These are phyloP conservation scores for Pseudonectria foliicola DNA, from an alignment of 2,329 filamentous ascomycete genomes.

Conservation along the genomic window DNA sequence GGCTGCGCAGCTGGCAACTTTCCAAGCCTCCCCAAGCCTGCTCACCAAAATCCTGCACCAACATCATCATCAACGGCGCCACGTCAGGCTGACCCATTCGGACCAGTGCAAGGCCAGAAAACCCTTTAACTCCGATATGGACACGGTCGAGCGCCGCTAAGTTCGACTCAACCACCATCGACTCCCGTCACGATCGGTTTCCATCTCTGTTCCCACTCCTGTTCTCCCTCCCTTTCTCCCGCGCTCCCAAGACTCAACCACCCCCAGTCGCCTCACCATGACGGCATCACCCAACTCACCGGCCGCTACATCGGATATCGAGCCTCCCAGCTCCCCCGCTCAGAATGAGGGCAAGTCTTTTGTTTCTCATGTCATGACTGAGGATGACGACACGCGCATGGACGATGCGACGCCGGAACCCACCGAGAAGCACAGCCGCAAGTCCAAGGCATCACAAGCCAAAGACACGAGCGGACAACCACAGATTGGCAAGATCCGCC, in stretches of 20 bases:
- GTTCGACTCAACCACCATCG: constrained; percentile 4
- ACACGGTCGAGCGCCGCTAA: constrained; percentile 18
- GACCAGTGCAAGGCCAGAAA: background rate
- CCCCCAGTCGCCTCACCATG: constrained; percentile 20
- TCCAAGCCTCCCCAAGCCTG: background rate
- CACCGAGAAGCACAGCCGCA: constrained; percentile 32
- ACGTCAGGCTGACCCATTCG: constrained; percentile 2
- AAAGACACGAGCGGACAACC: constrained; percentile 30
- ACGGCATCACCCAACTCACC: constrained; percentile 34
- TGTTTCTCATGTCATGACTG: constrained; percentile 36
- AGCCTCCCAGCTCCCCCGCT: constrained; percentile 39
- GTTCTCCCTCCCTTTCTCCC: constrained; percentile 13
- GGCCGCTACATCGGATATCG: constrained; percentile 38
- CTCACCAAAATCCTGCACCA: constrained; percentile 6
- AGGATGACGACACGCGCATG: constrained; percentile 41
- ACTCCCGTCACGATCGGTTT: background rate
- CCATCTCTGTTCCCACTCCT: background rate
- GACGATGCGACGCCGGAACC: constrained; percentile 37
- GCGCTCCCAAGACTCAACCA: constrained; percentile 1
- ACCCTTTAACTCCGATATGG: constrained; percentile 1
- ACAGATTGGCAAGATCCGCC: constrained; percentile 63
- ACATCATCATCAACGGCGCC: constrained; percentile 11
- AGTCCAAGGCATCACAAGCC: constrained; percentile 26
- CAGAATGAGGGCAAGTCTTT: constrained; percentile 39
- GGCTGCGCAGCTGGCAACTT: constrained; percentile 11